Conservation (phyloP, 441 rosid genomes). For the Viola pubescens region DNA sequence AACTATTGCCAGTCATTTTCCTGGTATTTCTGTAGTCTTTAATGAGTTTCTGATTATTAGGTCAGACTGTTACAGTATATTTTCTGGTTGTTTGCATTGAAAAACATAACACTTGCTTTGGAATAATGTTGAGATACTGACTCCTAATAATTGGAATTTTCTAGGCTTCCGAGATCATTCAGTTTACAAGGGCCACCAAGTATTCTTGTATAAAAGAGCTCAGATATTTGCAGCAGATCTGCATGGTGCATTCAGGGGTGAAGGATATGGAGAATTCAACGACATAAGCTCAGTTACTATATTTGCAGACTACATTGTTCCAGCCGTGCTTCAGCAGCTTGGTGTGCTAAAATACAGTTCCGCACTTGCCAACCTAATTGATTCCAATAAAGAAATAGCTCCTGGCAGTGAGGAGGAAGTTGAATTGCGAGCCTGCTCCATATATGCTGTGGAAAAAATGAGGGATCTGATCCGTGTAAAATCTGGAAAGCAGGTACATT, state of each 20-base stretch:
- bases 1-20: slow-evolving; percentile 53
- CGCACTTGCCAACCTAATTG: slow-evolving; percentile 37
- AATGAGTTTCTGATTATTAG: neutral
- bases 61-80: neutral
- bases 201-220: slow-evolving; percentile 72
- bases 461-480: slow-evolving; percentile 45
- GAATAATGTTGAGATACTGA: slow-evolving; percentile 4
- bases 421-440: slow-evolving; percentile 71
- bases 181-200: slow-evolving; percentile 63
- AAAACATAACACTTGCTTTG: neutral
- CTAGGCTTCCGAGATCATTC: slow-evolving; percentile 73
- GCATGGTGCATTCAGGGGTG: slow-evolving; percentile 77
- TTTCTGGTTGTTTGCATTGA: neutral
- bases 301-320: slow-evolving; percentile 76
- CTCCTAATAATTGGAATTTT: slow-evolving; percentile 9
- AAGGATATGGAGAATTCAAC: slow-evolving; percentile 57
- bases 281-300: slow-evolving; percentile 61
- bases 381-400: slow-evolving; percentile 38
- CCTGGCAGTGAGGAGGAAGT: slow-evolving; percentile 77
- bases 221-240: slow-evolving; percentile 77
- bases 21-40: slow-evolving; percentile 30
- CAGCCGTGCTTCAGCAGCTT: slow-evolving; percentile 65
- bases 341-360: slow-evolving; percentile 66
- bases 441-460: slow-evolving; percentile 76
- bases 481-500: slow-evolving; percentile 54